phyloP scores from a whole-genome alignment of 2,329 filamentous ascomycete genomes.

The Didymella arachidicola region DNA sequence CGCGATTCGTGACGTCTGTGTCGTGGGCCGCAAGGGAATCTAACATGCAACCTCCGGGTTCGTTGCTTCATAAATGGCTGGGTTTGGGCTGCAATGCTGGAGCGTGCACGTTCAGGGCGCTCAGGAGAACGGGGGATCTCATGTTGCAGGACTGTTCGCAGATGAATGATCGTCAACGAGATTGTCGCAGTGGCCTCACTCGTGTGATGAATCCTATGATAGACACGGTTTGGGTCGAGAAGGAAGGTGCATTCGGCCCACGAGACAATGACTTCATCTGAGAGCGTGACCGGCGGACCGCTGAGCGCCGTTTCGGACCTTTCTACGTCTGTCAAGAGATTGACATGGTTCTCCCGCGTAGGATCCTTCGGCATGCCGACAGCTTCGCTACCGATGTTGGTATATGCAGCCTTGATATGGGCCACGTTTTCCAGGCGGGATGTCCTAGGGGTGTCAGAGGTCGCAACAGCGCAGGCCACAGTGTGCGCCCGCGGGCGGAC shows the following conservation, averaged over 20 bases:
- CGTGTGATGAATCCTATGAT: slow-evolving; percentile 25
- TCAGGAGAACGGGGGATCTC: slow-evolving; percentile 20
- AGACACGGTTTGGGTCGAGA: slow-evolving; percentile 17
- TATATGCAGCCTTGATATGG: slow-evolving; percentile 27
- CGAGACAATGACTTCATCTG: slow-evolving; percentile 34
- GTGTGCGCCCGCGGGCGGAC: slow-evolving; percentile 9
- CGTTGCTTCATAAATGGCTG: slow-evolving; percentile 27
- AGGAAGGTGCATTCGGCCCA: slow-evolving; percentile 25
- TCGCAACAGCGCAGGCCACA: slow-evolving; percentile 6
- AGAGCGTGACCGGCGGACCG: slow-evolving; percentile 17
- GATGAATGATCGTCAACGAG: slow-evolving; percentile 18
- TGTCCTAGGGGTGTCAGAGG: not conserved
- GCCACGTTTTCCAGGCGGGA: slow-evolving; percentile 25
- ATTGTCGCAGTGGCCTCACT: slow-evolving; percentile 15
- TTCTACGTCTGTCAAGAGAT: slow-evolving; percentile 30
- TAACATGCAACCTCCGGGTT: slow-evolving; percentile 20
- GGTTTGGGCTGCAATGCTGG: slow-evolving; percentile 26
- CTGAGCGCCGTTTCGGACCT: slow-evolving; percentile 23
- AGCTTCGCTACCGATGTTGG: slow-evolving; percentile 39
- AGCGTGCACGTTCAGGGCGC: slow-evolving; percentile 16
- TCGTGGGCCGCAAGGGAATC: slow-evolving; percentile 19
- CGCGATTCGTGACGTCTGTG: slow-evolving; percentile 24
- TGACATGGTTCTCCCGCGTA: slow-evolving; percentile 33
- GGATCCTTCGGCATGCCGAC: slow-evolving; percentile 23
- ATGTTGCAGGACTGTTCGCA: slow-evolving; percentile 17